phyloP scores from a whole-genome alignment of 176 grass and related monocot species.

The Aechmea fasciata region DNA sequence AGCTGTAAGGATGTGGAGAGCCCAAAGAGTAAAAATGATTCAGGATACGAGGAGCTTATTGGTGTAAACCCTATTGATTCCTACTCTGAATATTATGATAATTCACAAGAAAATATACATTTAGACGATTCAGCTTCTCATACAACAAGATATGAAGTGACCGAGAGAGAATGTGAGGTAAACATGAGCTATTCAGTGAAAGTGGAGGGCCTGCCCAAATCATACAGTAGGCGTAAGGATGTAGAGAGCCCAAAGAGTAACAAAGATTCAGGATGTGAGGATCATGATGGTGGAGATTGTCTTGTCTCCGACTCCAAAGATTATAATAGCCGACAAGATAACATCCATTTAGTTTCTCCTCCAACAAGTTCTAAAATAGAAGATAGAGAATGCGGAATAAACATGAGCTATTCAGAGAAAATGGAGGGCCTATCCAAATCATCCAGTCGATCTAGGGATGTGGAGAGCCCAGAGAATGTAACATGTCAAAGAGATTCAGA shows the following conservation, averaged over 20 bases:
- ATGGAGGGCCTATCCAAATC: slow-evolving; percentile 19
- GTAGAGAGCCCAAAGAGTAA: neutral
- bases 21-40: neutral
- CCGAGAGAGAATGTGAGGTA: neutral
- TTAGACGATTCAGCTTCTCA: neutral
- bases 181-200: neutral
- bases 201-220: neutral
- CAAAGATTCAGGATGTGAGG: slow-evolving; percentile 33
- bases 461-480: slow-evolving; percentile 49
- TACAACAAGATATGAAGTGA: neutral
- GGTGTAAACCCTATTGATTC: neutral
- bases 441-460: slow-evolving; percentile 27
- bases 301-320: slow-evolving; percentile 35
- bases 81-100: neutral
- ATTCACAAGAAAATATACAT: neutral
- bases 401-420: slow-evolving; percentile 35
- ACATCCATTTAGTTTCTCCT: slow-evolving; percentile 28
- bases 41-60: neutral
- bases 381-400: slow-evolving; percentile 30
- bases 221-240: neutral
- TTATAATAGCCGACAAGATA: slow-evolving; percentile 32
- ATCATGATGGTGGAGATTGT: slow-evolving; percentile 27
- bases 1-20: neutral
- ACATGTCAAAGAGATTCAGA: slow-evolving; percentile 34
- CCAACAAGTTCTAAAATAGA: slow-evolving; percentile 20